Conservation (phyloP, 352 stramenopile genomes). For the Pythium aphanidermatum region DNA sequence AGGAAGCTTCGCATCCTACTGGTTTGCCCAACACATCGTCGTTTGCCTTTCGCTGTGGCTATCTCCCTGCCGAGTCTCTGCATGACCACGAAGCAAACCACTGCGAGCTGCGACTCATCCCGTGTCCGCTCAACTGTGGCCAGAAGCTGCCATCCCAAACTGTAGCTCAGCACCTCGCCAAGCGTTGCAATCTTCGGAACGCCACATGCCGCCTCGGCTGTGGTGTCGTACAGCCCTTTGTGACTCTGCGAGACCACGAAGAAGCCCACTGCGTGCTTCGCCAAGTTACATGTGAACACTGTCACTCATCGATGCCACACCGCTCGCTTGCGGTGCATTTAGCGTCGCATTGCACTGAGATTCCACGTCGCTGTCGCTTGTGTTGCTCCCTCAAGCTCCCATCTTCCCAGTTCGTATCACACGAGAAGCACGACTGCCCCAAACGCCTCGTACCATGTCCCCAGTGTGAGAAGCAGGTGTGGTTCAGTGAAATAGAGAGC, state of each 20-base stretch:
- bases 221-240: conserved; percentile 35
- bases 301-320: conserved; percentile 26
- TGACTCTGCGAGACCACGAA: conserved; percentile 47
- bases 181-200: conserved; percentile 63
- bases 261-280: conserved; percentile 33
- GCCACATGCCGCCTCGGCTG: conserved; percentile 51
- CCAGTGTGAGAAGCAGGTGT: conserved; percentile 39
- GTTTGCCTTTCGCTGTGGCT: conserved; percentile 20
- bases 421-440: conserved; percentile 41
- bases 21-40: background rate
- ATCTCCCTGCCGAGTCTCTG: conserved; percentile 9
- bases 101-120: conserved; percentile 43
- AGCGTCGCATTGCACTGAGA: conserved; percentile 23
- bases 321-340: conserved; percentile 31
- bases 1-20: background rate
- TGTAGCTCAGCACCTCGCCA: conserved; percentile 34
- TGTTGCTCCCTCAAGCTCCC: conserved; percentile 32
- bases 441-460: conserved; percentile 61
- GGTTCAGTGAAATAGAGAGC: conserved; percentile 30
- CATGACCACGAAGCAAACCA: conserved; percentile 24
- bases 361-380: conserved; percentile 44
- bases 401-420: conserved; percentile 11
- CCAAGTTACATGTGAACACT: conserved; percentile 48
- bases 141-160: conserved; percentile 39
- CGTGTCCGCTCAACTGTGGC: conserved; percentile 58